Evolutionary conservation across 2,329 filamentous ascomycete genomes (phyloP).

Genomic region (Orbilia brochopaga): DNA sequence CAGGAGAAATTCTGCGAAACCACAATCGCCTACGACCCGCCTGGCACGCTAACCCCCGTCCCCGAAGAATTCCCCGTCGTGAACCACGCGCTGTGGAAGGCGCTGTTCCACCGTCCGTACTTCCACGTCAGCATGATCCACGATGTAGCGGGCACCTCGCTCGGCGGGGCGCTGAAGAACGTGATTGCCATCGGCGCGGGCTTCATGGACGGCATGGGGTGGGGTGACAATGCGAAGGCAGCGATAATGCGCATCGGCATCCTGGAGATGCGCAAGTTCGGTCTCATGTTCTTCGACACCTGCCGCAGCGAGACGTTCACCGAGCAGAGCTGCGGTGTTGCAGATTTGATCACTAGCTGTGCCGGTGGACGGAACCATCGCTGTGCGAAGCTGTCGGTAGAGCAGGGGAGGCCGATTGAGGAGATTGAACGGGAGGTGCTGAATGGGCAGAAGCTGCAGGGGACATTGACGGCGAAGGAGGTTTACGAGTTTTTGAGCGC

Average conservation of each 20-base stretch:
- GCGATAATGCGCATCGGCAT: constrained; percentile 96
- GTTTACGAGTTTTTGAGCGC: constrained; percentile 87
- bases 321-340: constrained; percentile 93
- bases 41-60: constrained; percentile 76
- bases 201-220: constrained; percentile 92
- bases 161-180: constrained; percentile 95
- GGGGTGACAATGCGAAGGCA: constrained; percentile 99
- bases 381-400: constrained; percentile 85
- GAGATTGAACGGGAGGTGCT: constrained; percentile 88
- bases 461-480: constrained; percentile 87
- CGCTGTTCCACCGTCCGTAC: constrained; percentile 92
- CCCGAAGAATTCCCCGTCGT: constrained; percentile 84
- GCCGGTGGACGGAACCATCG: constrained; percentile 91
- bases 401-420: constrained; percentile 77
- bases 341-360: constrained; percentile 93
- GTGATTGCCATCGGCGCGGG: constrained; percentile 92
- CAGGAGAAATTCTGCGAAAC: constrained; percentile 97
- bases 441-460: constrained; percentile 96
- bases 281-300: constrained; percentile 89
- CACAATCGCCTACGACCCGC: constrained; percentile 94
- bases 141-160: constrained; percentile 95
- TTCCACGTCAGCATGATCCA: constrained; percentile 94
- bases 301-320: constrained; percentile 86
- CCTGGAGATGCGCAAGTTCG: constrained; percentile 95
- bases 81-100: constrained; percentile 80